Base-by-base conservation (phyloP, 306 rosid genomes). In the Dryas drummondii region DNA sequence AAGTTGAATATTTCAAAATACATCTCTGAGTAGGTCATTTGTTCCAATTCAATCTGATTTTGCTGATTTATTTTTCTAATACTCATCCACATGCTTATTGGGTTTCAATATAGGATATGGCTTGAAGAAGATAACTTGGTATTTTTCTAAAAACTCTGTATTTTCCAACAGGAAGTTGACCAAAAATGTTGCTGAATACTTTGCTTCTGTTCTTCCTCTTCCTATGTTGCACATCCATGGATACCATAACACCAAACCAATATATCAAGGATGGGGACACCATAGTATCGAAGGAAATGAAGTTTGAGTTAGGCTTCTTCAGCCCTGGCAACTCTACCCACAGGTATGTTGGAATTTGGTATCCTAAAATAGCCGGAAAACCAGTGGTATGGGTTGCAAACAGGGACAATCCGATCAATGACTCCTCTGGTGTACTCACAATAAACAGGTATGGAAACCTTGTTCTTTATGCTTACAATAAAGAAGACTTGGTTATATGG, bases 371-470 rank as follows among this genome's bases (percentile, higher is more conserved):
- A 37, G 13, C 63, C 10, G 19, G 27, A 1, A n/a, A 67, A 57
- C 72, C 85, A 42, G 76, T 84, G 6, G 94, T 89, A 17, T 89
- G 94, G 94, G 87, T 89, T 50, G 91, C 89, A 32, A 89, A 87
- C 74, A 85, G 86, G 22, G 68, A 85, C 64, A 49, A 0, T 44
- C 85, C 87, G 12, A 52, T 86, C 73, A 71, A 81, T 3, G 81
- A 72, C 14, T 66, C 44, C 42, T 66, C 79, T 9, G 79, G 79
- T 5, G 42, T 67, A 22, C 56, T 76, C 48, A 55, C 49, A 0
- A 26, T 76, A 5, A 67, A 67, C 79, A 46, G 68, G 14, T 69
- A 66, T 0, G 79, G 79, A 27, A 14, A 47, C 6, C 64, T 75
- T 19, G 13, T 42, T 16, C 72, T 64, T 9, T 62, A n/a, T 48